Evolutionary conservation across 1,284 basidiomycete genomes (phyloP).

Genomic region (Xerocomus amazonicus): DNA sequence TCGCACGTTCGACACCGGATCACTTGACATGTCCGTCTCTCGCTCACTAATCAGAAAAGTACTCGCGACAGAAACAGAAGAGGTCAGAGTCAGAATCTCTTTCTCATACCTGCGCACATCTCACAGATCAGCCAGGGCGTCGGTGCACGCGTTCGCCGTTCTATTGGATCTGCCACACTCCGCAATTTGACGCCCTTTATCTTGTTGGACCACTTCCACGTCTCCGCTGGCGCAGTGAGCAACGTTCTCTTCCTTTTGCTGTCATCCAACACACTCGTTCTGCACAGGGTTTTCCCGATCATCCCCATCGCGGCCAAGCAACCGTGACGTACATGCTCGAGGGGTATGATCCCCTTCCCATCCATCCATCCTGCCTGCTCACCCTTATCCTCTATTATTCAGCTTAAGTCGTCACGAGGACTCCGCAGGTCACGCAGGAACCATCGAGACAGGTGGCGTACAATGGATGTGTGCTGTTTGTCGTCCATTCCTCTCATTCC

Average conservation of each 20-base stretch:
- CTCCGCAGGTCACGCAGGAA: slow-evolving; percentile 84
- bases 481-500: neutral
- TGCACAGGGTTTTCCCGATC: slow-evolving; percentile 69
- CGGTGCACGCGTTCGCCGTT: slow-evolving; percentile 84
- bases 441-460: slow-evolving; percentile 80
- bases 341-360: slow-evolving; percentile 47
- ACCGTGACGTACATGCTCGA: slow-evolving; percentile 88
- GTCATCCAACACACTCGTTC: neutral
- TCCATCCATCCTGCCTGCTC: neutral
- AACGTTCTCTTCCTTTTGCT: neutral
- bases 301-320: slow-evolving; percentile 87
- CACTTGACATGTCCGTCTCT: slow-evolving; percentile 42
- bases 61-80: slow-evolving; percentile 74
- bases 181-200: slow-evolving; percentile 89
- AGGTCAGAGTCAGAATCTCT: slow-evolving; percentile 48
- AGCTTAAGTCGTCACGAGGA: slow-evolving; percentile 83
- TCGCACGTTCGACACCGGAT: slow-evolving; percentile 23
- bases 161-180: slow-evolving; percentile 76
- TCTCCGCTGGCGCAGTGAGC: slow-evolving; percentile 58
- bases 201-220: slow-evolving; percentile 80
- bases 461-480: slow-evolving; percentile 94
- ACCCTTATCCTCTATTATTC: neutral
- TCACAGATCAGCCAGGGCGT: slow-evolving; percentile 53
- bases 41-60: slow-evolving; percentile 75
- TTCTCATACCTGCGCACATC: neutral